Evolutionary conservation across 2,329 filamentous ascomycete species (phyloP), one percentile per base, ranked within the genome.

Genomic region (Xylaria sp.): DNA sequence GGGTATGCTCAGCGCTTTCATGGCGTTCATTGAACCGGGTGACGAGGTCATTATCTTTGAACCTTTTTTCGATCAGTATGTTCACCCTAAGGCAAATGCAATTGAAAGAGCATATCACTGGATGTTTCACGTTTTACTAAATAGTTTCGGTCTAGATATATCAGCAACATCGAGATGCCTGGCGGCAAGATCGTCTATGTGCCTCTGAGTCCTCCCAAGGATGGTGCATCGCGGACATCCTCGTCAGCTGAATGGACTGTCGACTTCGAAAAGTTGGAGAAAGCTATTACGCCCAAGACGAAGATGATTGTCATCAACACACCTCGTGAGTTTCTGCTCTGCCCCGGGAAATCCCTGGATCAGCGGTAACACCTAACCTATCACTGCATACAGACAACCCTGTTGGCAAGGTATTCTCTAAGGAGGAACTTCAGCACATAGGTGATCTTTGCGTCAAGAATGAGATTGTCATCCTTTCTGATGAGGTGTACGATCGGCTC

Each of bases 41-140:
- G 96, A 99, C 78, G 96, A 99, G 81, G 96, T 98, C 73, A 98
- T 99, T 74, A 88, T 99, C 66, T 98, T 99, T 79, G 96, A 99
- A 83, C 96, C 96, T 12, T 99, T 98, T 83, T 99, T 98, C 79
- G 96, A 99, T 82, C 96, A 99, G 90, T 93, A 80, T 78, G 85
- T 77, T 62, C 10, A 49, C 2, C n/a, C 51, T 9, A n/a, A 18
- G 25, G 31, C 23, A 10, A 23, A 1, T 13, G 20, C 7, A 67
- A 15, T 13, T 41, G 13, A 41, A 51, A 9, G 20, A 28, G 3
- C 9, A 55, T 28, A 28, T 56, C 5, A n/a, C 8, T 46, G 25
- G 18, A 15, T 15, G 10, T 31, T 23, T 12, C 7, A 20, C 6
- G 18, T 41, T 18, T 18, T 33, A 3, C 55, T 69, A 62, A 70